Evolutionary conservation across 164 flowering plant genomes (phyloP).

Genomic region (Vitis rupestris): DNA sequence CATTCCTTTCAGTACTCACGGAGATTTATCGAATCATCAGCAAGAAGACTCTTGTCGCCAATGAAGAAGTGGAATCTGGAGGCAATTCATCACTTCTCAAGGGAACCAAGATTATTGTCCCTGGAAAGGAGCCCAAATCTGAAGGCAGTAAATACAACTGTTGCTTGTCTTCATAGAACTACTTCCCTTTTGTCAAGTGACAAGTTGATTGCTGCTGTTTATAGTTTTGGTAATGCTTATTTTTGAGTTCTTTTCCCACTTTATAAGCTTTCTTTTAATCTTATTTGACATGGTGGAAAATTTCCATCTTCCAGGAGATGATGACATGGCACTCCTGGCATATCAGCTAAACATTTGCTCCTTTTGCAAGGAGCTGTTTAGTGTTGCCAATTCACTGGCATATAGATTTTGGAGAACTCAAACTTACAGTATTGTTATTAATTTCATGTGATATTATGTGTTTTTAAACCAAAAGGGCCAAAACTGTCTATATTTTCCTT

Average conservation of each 20-base stretch:
- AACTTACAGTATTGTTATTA: neutral
- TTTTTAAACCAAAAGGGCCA: no score
- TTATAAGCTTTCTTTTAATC: neutral
- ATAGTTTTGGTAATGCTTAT: neutral
- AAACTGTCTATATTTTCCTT: no score
- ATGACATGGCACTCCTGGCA: neutral
- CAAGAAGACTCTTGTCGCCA: conserved; percentile 39
- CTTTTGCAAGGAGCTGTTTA: conserved; percentile 5
- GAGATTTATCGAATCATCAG: conserved; percentile 41
- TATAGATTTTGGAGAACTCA: conserved; percentile 4
- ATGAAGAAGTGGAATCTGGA: conserved; percentile 38
- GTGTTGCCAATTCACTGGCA: neutral
- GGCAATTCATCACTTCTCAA: conserved; percentile 38
- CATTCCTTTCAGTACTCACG: conserved; percentile 37
- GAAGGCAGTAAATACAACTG: conserved; percentile 19
- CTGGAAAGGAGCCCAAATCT: conserved; percentile 33
- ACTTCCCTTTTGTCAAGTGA: neutral
- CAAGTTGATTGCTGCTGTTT: conserved; percentile 4
- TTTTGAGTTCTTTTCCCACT: neutral
- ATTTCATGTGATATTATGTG: no score
- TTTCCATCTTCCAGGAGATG: conserved; percentile 1
- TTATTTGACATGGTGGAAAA: neutral
- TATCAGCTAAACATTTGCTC: neutral
- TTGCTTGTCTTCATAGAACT: conserved; percentile 26
- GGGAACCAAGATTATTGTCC: conserved; percentile 41